Evolutionary conservation across 495 filamentous ascomycete species (phyloP).

Genomic region (Niebla homalea): DNA sequence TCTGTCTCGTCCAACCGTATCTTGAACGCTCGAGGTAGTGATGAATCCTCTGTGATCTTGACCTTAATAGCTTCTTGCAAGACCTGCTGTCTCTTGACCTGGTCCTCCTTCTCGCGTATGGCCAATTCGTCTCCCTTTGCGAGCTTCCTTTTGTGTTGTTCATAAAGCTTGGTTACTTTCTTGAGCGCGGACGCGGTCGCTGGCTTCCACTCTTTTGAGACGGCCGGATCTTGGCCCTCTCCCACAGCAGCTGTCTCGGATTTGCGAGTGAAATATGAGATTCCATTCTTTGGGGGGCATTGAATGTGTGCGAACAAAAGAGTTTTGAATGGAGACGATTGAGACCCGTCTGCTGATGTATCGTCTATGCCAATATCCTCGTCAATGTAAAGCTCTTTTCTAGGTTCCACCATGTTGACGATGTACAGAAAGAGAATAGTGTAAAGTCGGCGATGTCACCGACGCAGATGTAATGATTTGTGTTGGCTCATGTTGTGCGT

Average conservation of each 20-base stretch:
- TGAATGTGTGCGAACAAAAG: conserved; percentile 65
- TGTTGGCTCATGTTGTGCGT: too few species aligned
- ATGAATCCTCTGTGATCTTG: conserved; percentile 62
- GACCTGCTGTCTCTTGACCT: conserved; percentile 48
- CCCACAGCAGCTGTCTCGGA: conserved; percentile 51
- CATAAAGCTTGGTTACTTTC: conserved; percentile 61
- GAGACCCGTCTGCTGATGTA: conserved; percentile 49
- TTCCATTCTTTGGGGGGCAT: conserved; percentile 43
- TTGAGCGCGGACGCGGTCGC: conserved; percentile 72
- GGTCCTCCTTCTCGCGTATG: conserved; percentile 58
- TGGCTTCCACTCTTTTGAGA: conserved; percentile 58
- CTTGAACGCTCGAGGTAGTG: conserved; percentile 62
- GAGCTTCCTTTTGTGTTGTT: conserved; percentile 64
- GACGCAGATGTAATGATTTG: too few species aligned
- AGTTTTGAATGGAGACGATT: conserved; percentile 66
- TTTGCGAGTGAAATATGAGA: conserved; percentile 54
- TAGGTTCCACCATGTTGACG: conserved; percentile 10
- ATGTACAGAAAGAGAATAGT: neutral
- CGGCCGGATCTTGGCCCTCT: conserved; percentile 43
- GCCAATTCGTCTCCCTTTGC: conserved; percentile 55
- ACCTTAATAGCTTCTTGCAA: conserved; percentile 86
- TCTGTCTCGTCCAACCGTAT: conserved; percentile 61
- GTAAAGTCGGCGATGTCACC: too few species aligned
- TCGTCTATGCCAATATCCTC: conserved; percentile 64
- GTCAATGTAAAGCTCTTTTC: conserved; percentile 58